A percentile compares a stretch with the other conserved stretches of the same genome.
phyloP scores from a whole-genome alignment of 345 rosid species.

The Angophora floribunda region DNA sequence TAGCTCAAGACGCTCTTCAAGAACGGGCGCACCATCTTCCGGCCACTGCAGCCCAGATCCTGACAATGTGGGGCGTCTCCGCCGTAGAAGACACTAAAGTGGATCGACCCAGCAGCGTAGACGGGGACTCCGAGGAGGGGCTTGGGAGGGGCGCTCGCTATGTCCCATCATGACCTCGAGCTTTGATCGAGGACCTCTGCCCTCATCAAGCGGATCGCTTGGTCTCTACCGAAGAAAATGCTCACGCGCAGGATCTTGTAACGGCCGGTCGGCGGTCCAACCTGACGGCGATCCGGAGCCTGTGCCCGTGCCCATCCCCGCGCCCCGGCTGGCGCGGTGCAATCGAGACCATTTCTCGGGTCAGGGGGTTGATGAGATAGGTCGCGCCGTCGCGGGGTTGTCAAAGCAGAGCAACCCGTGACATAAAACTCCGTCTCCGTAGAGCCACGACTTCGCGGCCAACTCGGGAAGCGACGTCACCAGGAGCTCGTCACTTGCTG shows the following conservation, averaged over 20 bases:
- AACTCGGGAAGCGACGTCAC: neutral
- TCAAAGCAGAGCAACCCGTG: neutral
- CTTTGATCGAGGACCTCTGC: neutral
- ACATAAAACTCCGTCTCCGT: neutral
- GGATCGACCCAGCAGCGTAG: neutral
- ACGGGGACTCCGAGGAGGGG: neutral
- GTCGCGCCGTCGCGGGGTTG: accelerated
- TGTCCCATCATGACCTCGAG: neutral
- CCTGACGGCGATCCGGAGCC: neutral
- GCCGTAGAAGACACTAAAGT: accelerated
- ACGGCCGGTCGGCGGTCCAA: neutral
- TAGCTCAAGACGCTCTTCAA: neutral
- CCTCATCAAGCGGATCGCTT: neutral
- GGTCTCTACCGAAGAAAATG: neutral
- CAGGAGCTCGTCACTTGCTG: neutral
- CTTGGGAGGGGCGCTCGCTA: neutral
- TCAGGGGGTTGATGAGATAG: neutral
- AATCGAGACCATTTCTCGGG: neutral
- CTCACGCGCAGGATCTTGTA: neutral
- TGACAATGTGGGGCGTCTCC: too few relatives aligned
- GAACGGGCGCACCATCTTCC: neutral
- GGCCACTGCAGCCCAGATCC: neutral
- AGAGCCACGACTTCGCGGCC: neutral
- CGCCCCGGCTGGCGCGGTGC: neutral
- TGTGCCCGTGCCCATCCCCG: accelerated